Conservation (phyloP, 73 alveolate species). For the Paramecium sonneborni region DNA sequence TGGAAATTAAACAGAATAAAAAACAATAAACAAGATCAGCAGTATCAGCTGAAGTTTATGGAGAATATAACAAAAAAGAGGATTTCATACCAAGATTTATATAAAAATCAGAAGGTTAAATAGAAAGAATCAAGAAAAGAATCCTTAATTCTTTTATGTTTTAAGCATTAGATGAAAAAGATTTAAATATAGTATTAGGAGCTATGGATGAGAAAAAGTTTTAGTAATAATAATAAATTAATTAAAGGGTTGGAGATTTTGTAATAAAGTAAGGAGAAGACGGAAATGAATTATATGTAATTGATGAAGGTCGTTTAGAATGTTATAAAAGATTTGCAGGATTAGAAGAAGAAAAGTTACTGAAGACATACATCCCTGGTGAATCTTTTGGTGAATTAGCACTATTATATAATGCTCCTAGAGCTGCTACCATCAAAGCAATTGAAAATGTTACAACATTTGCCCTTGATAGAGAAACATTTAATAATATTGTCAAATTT, state of each 20-base stretch:
- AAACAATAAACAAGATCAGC: slow-evolving; percentile 62
- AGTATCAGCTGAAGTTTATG: slow-evolving; percentile 84
- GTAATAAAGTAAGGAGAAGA: slow-evolving; percentile 94
- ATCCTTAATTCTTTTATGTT: slow-evolving; percentile 73
- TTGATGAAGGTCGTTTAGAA: slow-evolving; percentile 86
- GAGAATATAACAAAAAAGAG: slow-evolving; percentile 74
- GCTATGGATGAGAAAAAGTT: slow-evolving; percentile 75
- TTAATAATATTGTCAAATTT: slow-evolving; percentile 82
- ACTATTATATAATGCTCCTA: slow-evolving; percentile 76
- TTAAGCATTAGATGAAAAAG: slow-evolving; percentile 69
- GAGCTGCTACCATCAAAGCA: slow-evolving; percentile 86
- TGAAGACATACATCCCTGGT: slow-evolving; percentile 80
- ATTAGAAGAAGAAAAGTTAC: slow-evolving; percentile 47
- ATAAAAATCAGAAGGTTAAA: slow-evolving; percentile 67
- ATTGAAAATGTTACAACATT: slow-evolving; percentile 72
- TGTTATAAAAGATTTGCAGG: slow-evolving; percentile 69
- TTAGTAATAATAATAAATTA: not conserved
- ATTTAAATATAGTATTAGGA: slow-evolving; percentile 71
- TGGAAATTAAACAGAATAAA: not conserved
- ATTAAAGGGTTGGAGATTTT: slow-evolving; percentile 70
- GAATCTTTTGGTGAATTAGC: slow-evolving; percentile 88
- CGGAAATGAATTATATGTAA: slow-evolving; percentile 90
- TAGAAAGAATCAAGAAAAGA: slow-evolving; percentile 66
- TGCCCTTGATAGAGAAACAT: slow-evolving; percentile 78
- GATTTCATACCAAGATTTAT: slow-evolving; percentile 74